A percentile compares a stretch with the other conserved stretches of the same genome.
These are phyloP conservation scores for Linnemannia exigua DNA, from an alignment of 192 early-diverging fungal genomes.

Conservation along the genomic window DNA sequence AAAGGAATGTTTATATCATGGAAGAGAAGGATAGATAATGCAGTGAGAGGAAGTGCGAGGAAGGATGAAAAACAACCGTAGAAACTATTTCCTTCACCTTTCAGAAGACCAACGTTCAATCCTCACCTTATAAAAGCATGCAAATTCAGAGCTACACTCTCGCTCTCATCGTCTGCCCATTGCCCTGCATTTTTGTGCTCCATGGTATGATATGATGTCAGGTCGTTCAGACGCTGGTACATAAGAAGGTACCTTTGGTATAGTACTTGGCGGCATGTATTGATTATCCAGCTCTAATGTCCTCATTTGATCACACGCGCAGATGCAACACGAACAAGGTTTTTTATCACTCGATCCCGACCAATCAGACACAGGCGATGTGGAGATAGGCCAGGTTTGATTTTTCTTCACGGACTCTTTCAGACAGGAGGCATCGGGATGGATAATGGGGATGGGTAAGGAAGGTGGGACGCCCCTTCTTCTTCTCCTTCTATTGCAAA, in stretches of 20 bases:
- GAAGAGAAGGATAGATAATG: background rate
- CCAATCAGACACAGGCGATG: slow-evolving; percentile 37
- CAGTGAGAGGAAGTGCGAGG: too few relatives aligned
- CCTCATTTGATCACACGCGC: slow-evolving; percentile 23
- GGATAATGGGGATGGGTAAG: background rate
- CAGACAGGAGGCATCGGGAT: background rate
- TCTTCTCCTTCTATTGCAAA: background rate
- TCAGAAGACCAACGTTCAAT: too few relatives aligned
- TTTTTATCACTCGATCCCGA: slow-evolving; percentile 1
- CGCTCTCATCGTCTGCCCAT: background rate
- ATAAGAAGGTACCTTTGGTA: background rate
- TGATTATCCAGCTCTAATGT: background rate
- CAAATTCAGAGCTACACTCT: background rate
- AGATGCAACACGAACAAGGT: slow-evolving; percentile 21
- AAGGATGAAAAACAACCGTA: too few relatives aligned
- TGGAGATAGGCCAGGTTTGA: slow-evolving; percentile 7
- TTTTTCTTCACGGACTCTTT: slow-evolving; percentile 16
- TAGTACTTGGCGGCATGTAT: background rate
- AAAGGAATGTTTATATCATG: background rate
- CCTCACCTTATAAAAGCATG: background rate
- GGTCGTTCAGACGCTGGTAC: background rate
- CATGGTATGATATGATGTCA: slow-evolving; percentile 6
- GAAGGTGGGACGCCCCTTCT: background rate
- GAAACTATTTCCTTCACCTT: too few relatives aligned
- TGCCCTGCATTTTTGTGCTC: background rate